Evolutionary conservation across 192 early-diverging fungal genomes (phyloP).

Genomic region (Linnemannia schmuckeri): DNA sequence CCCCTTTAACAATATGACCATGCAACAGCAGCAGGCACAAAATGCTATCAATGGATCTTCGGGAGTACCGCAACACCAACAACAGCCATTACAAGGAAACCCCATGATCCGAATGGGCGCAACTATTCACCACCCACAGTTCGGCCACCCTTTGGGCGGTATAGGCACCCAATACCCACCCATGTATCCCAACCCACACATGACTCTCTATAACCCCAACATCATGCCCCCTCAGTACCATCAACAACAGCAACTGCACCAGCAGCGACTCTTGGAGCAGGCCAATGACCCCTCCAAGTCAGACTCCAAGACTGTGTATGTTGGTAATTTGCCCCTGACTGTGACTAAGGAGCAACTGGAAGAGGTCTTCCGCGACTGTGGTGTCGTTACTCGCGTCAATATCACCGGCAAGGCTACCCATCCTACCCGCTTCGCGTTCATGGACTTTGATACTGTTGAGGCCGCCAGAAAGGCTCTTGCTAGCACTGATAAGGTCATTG

Average conservation of each 20-base stretch:
- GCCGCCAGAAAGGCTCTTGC: conserved; percentile 47
- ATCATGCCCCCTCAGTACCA: conserved; percentile 36
- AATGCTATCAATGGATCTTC: not conserved
- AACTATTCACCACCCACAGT: conserved; percentile 49
- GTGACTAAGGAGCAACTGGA: conserved; percentile 53
- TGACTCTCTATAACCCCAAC: conserved; percentile 44
- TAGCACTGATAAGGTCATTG: conserved; percentile 48
- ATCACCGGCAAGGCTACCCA: conserved; percentile 53
- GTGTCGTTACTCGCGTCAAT: conserved; percentile 48
- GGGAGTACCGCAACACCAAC: not conserved
- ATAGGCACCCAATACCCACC: conserved; percentile 42
- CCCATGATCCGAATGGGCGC: conserved; percentile 53
- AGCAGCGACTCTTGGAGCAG: conserved; percentile 13
- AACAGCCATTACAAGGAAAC: not conserved
- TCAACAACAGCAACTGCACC: conserved; percentile 8
- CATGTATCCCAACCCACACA: conserved; percentile 52
- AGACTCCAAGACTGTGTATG: conserved; percentile 51
- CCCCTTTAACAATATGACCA: conserved; percentile 37
- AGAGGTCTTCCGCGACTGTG: conserved; percentile 47
- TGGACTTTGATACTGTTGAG: conserved; percentile 53
- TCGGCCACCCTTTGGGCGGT: conserved; percentile 30
- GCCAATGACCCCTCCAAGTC: conserved; percentile 42
- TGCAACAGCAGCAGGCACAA: conserved; percentile 37
- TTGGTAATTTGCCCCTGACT: conserved; percentile 45
- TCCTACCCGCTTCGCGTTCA: conserved; percentile 54